Base-by-base conservation (phyloP, 2,329 filamentous ascomycete species). In the Talaromyces sp. region DNA sequence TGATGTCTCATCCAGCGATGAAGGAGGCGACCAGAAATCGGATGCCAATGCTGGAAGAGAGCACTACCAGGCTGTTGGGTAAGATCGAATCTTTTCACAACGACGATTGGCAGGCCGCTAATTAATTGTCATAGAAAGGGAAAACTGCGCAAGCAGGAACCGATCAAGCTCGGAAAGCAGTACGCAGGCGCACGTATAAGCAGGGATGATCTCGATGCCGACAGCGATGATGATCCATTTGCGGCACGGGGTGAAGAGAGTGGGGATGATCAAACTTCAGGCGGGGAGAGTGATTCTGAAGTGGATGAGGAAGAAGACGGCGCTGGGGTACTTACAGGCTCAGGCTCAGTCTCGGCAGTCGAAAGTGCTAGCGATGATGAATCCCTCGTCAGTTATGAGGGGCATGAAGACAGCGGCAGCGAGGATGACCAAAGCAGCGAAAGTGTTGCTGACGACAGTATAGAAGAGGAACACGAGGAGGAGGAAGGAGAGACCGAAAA, bases 21-120 rank as follows among this genome's bases (percentile, higher is more conserved):
- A 82, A 42, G 78, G 76, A 39, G 71, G 73, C 13, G 81, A 77
- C 46, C 83, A 80, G 40, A 56, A 58, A 4, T 74, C 72, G 19
- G 75, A 75, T 51, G 71, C 63, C 36, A 72, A 80, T 61, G 77
- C 80, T 10, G 91, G 88, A 17, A 88, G 92, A 29, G 93, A 96
- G 65, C 93, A 97, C 70, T 97, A 97, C 69, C 82, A 89, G 39
- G 74, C 82, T 47, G 90, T 96, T 29, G 88, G 87, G 80, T 88
- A 76, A 57, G 44, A 43, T 22, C 9, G 39, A 22, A 45, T 2
- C 16, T 27, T 22, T 9, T 6, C 20, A 35, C 47, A 22, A 50
- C 59, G 30, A 48, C n/a, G 22, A 39, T 11, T 19, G 22, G 39
- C 17, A 9, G 33, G n/a, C 6, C 24, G 16, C 44, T 61, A 47